phyloP scores from a whole-genome alignment of 139 green algal species.

The Chlamydomonas sp. region DNA sequence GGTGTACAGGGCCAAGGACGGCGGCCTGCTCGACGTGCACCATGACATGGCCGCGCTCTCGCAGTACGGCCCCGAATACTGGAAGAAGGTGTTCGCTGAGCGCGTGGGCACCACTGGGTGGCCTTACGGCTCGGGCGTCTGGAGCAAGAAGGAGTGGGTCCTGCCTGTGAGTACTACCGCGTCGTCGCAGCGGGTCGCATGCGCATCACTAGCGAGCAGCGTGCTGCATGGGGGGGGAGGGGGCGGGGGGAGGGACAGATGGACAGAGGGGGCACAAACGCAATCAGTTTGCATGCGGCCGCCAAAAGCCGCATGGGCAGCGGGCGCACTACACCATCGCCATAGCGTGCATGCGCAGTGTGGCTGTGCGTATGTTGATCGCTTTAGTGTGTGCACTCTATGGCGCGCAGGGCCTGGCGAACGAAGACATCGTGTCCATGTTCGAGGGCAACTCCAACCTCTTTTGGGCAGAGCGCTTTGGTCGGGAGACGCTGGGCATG shows the following conservation, averaged over 20 bases:
- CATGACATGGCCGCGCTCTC: conserved; percentile 90
- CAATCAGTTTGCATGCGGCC: no score
- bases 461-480: conserved; percentile 99
- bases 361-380: no score
- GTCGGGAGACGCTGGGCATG: conserved; percentile 87
- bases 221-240: no score
- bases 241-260: no score
- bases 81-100: conserved; percentile 88
- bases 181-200: no score
- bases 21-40: conserved; percentile 89
- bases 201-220: no score
- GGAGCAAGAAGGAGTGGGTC: conserved; percentile 99
- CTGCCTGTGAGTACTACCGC: no score
- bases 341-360: no score
- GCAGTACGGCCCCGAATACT: conserved; percentile 84
- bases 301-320: no score
- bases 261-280: no score
- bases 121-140: conserved; percentile 96
- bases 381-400: background rate
- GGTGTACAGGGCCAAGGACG: conserved; percentile 77
- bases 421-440: conserved; percentile 97
- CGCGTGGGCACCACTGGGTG: conserved; percentile 85
- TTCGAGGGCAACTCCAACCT: conserved; percentile 99
- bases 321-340: no score
- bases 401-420: conserved; percentile 57